These are phyloP conservation scores for Nakaseomyces delphensis DNA, from an alignment of 1,139 yeast genomes.

Conservation along the genomic window DNA sequence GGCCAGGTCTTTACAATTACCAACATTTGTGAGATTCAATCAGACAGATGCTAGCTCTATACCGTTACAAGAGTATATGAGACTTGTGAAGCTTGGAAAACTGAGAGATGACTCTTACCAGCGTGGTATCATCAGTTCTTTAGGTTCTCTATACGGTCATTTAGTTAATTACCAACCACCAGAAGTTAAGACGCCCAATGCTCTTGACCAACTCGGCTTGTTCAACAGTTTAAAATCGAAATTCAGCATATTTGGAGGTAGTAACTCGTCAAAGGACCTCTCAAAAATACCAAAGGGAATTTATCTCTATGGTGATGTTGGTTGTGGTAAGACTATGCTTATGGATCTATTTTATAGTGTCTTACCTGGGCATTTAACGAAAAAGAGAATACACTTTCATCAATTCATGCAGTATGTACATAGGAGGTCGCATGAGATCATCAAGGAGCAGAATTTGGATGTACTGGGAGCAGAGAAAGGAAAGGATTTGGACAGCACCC, in stretches of 20 bases:
- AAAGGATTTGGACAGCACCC: constrained; percentile 72
- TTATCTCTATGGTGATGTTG: constrained; percentile 92
- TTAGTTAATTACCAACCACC: constrained; percentile 50
- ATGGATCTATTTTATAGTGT: constrained; percentile 91
- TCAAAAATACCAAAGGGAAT: constrained; percentile 59
- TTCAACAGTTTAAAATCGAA: constrained; percentile 32
- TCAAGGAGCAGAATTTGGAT: constrained; percentile 23
- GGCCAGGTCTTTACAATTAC: not conserved
- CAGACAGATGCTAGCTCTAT: constrained; percentile 11
- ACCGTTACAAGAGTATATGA: constrained; percentile 57
- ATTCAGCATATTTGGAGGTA: constrained; percentile 8
- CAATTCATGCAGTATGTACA: constrained; percentile 94
- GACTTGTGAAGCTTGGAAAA: constrained; percentile 43
- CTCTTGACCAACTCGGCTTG: constrained; percentile 39
- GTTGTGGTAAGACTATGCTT: constrained; percentile 96
- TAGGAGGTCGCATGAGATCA: constrained; percentile 69
- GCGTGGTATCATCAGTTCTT: constrained; percentile 45
- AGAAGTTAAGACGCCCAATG: constrained; percentile 40
- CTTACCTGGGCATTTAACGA: constrained; percentile 66
- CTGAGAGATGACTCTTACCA: constrained; percentile 63
- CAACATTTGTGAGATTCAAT: not conserved
- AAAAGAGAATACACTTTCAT: constrained; percentile 82
- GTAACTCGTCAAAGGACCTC: constrained; percentile 2
- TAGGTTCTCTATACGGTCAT: constrained; percentile 45
- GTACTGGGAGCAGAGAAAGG: constrained; percentile 34